Evolutionary conservation across 2,329 filamentous ascomycete species (phyloP).

Genomic region (Xylaria sp.): DNA sequence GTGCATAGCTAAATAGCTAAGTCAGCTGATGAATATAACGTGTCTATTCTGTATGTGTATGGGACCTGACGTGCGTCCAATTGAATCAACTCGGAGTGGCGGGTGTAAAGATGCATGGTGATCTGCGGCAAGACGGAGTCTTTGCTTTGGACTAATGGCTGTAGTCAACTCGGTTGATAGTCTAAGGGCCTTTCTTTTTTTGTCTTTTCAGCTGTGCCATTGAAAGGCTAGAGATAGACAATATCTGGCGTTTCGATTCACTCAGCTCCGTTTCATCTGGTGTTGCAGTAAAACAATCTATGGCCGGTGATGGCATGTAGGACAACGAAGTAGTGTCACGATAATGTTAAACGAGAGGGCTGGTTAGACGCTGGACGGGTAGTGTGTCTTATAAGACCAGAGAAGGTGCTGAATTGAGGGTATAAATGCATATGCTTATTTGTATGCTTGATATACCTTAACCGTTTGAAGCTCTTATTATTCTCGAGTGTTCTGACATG

Average conservation of each 20-base stretch:
- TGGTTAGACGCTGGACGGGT: neutral
- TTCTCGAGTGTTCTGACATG: neutral
- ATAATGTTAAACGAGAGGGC: neutral
- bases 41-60: too few species aligned
- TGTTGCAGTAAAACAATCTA: neutral
- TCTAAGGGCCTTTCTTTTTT: neutral
- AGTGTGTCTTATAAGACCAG: neutral
- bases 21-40: too few species aligned
- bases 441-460: too few species aligned
- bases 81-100: conserved; percentile 1
- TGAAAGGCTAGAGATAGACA: conserved; percentile 8
- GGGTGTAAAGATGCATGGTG: neutral
- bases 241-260: neutral
- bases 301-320: neutral
- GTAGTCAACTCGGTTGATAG: neutral
- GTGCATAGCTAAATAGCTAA: too few species aligned
- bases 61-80: too few species aligned
- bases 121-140: conserved; percentile 22
- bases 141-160: conserved; percentile 18
- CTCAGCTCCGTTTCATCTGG: conserved; percentile 15
- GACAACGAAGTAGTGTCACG: neutral
- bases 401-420: too few species aligned
- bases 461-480: too few species aligned
- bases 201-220: conserved; percentile 18
- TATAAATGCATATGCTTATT: too few species aligned